Conservation (phyloP, 176 grass and related monocot species). For the Carex littledalei region DNA sequence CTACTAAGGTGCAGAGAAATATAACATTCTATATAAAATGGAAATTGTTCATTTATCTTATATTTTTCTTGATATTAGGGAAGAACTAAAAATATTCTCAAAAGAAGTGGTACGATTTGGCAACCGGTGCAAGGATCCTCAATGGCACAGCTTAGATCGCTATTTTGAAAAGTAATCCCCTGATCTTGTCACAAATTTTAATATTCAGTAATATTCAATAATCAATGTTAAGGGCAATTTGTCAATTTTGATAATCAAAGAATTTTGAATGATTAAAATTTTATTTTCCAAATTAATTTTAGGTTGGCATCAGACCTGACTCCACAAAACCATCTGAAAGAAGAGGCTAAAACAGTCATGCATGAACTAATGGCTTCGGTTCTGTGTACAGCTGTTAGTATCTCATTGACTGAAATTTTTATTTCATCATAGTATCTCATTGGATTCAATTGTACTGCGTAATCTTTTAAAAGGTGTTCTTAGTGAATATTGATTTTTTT, state of each 20-base stretch:
- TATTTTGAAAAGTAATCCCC: slow-evolving; percentile 84
- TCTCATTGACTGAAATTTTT: neutral
- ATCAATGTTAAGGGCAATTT: neutral
- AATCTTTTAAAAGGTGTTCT: too few relatives aligned
- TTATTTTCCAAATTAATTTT: slow-evolving; percentile 36
- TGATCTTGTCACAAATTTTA: neutral
- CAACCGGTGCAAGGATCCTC: slow-evolving; percentile 98
- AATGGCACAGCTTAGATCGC: slow-evolving; percentile 96
- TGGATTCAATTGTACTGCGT: too few relatives aligned
- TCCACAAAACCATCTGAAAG: slow-evolving; percentile 63
- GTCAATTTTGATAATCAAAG: slow-evolving; percentile 16
- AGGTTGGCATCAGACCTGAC: slow-evolving; percentile 71
- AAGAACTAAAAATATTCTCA: slow-evolving; percentile 77
- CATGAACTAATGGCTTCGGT: slow-evolving; percentile 58
- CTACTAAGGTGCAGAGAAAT: neutral
- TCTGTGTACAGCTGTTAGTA: slow-evolving; percentile 85
- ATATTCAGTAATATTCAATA: neutral
- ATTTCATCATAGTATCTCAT: neutral
- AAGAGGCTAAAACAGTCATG: slow-evolving; percentile 58
- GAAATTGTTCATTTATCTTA: neutral
- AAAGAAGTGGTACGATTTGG: slow-evolving; percentile 95
- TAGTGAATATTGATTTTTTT: too few relatives aligned
- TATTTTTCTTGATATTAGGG: slow-evolving; percentile 50
- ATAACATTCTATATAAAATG: neutral
- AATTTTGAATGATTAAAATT: slow-evolving; percentile 23